These are phyloP conservation scores for Fabrea salina DNA, from an alignment of 169 alveolate species.

Conservation along the genomic window DNA sequence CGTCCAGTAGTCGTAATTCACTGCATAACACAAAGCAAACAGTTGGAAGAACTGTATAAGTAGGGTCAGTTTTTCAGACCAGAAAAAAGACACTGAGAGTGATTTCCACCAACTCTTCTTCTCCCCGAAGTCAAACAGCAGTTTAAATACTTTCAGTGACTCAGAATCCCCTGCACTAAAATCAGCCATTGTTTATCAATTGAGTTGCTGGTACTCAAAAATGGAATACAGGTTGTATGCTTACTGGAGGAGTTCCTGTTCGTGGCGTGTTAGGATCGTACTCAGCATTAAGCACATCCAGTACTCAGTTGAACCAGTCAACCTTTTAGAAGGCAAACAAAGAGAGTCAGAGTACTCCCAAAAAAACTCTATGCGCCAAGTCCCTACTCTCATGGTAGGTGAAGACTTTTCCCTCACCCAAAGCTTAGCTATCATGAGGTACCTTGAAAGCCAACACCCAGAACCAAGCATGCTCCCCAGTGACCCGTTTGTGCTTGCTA, in stretches of 20 bases:
- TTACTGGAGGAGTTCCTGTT: slow-evolving; percentile 53
- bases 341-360: background rate
- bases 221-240: slow-evolving; percentile 35
- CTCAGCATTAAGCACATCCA: slow-evolving; percentile 45
- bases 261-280: slow-evolving; percentile 62
- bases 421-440: slow-evolving; percentile 46
- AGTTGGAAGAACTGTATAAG: background rate
- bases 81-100: background rate
- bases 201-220: background rate
- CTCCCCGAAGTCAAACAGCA: slow-evolving; percentile 9
- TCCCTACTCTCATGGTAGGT: slow-evolving; percentile 39
- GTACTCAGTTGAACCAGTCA: slow-evolving; percentile 36
- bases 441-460: slow-evolving; percentile 52
- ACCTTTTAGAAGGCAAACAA: slow-evolving; percentile 20
- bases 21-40: slow-evolving; percentile 10
- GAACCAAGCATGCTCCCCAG: slow-evolving; percentile 50
- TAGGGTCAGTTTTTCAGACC: slow-evolving; percentile 1
- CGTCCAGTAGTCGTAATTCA: background rate
- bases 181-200: too few species aligned
- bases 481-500: slow-evolving; percentile 29
- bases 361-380: slow-evolving; percentile 30
- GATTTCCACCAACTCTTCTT: background rate
- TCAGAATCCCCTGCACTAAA: too few species aligned
- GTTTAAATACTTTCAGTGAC: slow-evolving; percentile 13
- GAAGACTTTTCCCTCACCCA: slow-evolving; percentile 40